A percentile compares a stretch with the other conserved stretches of the same genome.
These are phyloP conservation scores for Cantharellus anzutake DNA, from an alignment of 768 basidiomycete species.

Conservation along the genomic window DNA sequence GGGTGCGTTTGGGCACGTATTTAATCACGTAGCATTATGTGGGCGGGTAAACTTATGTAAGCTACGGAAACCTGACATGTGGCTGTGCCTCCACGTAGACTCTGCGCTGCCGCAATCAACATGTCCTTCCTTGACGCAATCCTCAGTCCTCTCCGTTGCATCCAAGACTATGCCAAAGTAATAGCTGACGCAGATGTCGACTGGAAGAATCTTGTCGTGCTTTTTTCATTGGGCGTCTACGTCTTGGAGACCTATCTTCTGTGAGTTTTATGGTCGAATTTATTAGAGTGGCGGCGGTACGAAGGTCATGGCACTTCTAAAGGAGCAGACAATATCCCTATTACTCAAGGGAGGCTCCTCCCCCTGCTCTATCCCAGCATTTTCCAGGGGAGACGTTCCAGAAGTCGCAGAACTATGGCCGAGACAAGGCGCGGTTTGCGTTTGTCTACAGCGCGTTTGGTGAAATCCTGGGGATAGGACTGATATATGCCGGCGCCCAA, in stretches of 20 bases:
- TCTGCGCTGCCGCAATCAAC: no score
- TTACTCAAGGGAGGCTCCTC: conserved; percentile 58
- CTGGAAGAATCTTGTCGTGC: conserved; percentile 70
- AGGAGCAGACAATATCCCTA: conserved; percentile 69
- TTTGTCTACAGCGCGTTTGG: conserved; percentile 56
- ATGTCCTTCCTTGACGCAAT: no score
- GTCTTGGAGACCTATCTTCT: conserved; percentile 74
- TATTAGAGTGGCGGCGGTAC: not conserved
- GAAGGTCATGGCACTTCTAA: not conserved
- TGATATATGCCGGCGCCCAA: conserved; percentile 63
- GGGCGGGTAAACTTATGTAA: no score
- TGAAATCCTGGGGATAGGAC: conserved; percentile 44
- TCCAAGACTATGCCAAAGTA: no score
- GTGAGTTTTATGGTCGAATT: conserved; percentile 27
- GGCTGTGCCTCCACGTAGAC: no score
- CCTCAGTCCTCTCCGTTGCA: no score
- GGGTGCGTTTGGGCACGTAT: no score
- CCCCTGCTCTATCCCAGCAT: conserved; percentile 45
- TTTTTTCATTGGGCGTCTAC: conserved; percentile 57
- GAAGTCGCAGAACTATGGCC: conserved; percentile 84
- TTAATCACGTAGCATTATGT: no score
- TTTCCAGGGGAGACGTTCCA: conserved; percentile 53
- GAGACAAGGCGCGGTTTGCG: conserved; percentile 73
- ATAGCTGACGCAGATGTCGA: conserved; percentile 16
- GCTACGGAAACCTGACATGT: no score